Evolutionary conservation across 129 eudicot genomes (phyloP), one percentile per base, ranked within the genome.

Genomic region (Dittrichia graveolens): DNA sequence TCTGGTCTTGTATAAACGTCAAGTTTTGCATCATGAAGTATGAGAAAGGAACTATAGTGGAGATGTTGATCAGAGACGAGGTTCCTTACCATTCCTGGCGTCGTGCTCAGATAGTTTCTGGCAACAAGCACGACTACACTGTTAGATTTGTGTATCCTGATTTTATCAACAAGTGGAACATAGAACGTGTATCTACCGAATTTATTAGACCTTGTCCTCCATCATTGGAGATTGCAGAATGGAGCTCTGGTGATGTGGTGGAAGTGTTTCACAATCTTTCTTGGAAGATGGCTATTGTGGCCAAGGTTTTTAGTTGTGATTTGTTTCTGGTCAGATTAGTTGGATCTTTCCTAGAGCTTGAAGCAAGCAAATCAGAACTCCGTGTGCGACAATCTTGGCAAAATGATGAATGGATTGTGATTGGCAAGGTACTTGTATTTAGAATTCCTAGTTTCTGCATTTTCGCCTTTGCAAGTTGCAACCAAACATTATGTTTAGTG

Each of bases 121-220:
- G 88, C 41, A 82, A 81, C 60, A 81, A 81, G 31, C 81, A 65
- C 37, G 67, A 66, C 49, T 92, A 87, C 75, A 74, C 81, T 10
- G 85, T 92, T 38, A 75, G 72, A 70, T 85, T 87, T 40, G 55
- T 65, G 57, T 81, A 81, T 79, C 78, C 73, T 11, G 91, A 82
- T 49, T 72, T 67, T 65, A 44, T 61, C 7, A 69, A 71, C 55
- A 67, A 80, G 37, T 71, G 16, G 47, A 47, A 19, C 5, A 81
- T 82, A 46, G 92, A 83, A 75, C 64, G 58, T 46, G 81, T 92
- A 11, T 79, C 92, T 7, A 52, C 82, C 53, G 85, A 85, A 73
- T 71, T 69, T 42, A 62, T 92, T 37, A 87, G 98, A 76, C 98
- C 95, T 2, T 85, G 80, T 75, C 96, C 96, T 48, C 92, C 92